A percentile compares a stretch with the other conserved stretches of the same genome.
These are phyloP conservation scores for Neocatenulostroma microsporum DNA, from an alignment of 2,329 filamentous ascomycete genomes.

Conservation along the genomic window DNA sequence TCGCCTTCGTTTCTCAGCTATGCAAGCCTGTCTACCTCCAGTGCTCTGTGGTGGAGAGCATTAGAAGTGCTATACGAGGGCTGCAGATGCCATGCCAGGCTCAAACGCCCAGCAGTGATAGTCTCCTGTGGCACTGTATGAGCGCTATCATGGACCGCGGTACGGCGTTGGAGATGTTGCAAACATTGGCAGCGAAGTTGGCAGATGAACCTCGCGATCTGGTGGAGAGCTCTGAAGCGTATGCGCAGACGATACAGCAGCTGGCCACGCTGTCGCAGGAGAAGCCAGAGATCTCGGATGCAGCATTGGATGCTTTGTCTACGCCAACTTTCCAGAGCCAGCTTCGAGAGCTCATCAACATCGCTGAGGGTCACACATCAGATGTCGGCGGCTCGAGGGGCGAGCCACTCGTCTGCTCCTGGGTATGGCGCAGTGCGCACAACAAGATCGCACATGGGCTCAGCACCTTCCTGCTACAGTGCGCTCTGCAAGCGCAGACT, in stretches of 20 bases:
- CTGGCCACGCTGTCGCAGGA: slow-evolving; percentile 1
- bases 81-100: background rate
- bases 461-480: slow-evolving; percentile 7
- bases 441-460: slow-evolving; percentile 5
- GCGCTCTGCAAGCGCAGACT: slow-evolving; percentile 1
- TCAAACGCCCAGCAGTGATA: background rate
- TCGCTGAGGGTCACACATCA: too few relatives aligned
- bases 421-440: slow-evolving; percentile 1
- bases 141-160: slow-evolving; percentile 1
- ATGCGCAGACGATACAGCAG: background rate
- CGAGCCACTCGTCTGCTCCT: background rate
- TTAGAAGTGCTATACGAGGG: slow-evolving; percentile 4
- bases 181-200: too few relatives aligned
- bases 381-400: background rate
- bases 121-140: slow-evolving; percentile 3
- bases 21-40: slow-evolving; percentile 20
- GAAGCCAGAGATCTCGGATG: slow-evolving; percentile 3
- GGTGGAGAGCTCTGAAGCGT: background rate
- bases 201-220: background rate
- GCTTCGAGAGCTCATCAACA: too few relatives aligned
- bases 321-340: too few relatives aligned
- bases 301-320: too few relatives aligned
- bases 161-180: too few relatives aligned
- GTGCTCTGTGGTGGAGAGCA: slow-evolving; percentile 9
- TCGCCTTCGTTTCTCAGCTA: slow-evolving; percentile 20